Conservation (phyloP, 78 protist species). For the Capsaspora owczarzaki region DNA sequence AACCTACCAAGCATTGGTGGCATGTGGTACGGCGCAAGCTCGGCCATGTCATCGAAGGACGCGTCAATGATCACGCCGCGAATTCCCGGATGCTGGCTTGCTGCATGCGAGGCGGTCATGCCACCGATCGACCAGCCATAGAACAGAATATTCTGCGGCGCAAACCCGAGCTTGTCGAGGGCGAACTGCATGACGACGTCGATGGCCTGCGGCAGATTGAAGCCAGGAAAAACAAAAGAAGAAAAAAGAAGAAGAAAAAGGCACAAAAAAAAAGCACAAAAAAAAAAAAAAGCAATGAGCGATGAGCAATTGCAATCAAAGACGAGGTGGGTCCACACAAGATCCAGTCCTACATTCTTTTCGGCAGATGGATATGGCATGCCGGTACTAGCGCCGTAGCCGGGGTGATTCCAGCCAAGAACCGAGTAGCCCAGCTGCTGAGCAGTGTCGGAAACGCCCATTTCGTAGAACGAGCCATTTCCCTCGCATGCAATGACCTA, state of each 20-base stretch:
- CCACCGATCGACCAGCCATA: conserved; percentile 1
- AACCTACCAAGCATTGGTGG: not conserved
- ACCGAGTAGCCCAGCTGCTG: not conserved
- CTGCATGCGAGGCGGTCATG: not conserved
- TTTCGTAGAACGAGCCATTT: not conserved
- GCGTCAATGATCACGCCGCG: not conserved
- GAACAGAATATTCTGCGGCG: not conserved
- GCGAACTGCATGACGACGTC: not conserved
- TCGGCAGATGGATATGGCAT: not conserved
- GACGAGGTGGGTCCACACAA: no score
- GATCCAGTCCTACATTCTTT: not conserved
- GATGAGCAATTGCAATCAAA: not conserved
- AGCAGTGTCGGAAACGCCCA: not conserved
- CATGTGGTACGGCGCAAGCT: not conserved
- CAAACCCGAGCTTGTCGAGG: not conserved
- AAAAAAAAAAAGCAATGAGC: no score
- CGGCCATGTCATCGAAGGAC: not conserved
- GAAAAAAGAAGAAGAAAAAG: no score
- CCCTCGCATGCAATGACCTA: not conserved
- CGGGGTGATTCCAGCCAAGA: not conserved
- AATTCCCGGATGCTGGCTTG: not conserved
- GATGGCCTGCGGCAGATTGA: no score
- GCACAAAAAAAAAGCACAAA: not conserved
- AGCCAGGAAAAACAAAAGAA: no score
- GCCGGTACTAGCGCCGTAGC: not conserved